Percentiles rank a stretch among this genome's conserved stretches.
Conservation (phyloP, 768 basidiomycete genomes). For the Obba rivulosa region DNA sequence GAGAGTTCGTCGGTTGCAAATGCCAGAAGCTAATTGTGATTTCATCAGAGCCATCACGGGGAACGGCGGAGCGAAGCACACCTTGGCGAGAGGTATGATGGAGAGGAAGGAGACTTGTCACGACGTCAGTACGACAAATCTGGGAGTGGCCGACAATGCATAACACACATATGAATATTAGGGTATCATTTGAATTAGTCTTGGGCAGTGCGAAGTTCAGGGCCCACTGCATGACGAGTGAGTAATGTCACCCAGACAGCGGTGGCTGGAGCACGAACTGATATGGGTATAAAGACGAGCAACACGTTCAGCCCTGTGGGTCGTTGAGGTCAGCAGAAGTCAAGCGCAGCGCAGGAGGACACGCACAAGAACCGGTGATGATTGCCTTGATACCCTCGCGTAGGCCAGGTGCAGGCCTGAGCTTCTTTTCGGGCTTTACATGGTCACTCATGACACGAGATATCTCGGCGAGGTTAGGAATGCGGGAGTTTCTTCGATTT, state of each 20-base stretch:
- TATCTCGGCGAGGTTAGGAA: not conserved
- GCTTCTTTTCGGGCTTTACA: constrained; percentile 11
- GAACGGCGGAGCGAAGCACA: constrained; percentile 16
- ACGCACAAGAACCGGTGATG: constrained; percentile 52
- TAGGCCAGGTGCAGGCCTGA: constrained; percentile 42
- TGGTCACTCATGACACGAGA: not conserved
- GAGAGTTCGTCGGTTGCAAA: constrained; percentile 87
- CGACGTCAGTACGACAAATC: not conserved
- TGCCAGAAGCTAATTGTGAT: constrained; percentile 50
- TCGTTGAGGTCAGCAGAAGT: not conserved
- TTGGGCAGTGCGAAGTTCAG: constrained; percentile 53
- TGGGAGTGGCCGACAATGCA: not conserved
- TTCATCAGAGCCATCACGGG: not conserved
- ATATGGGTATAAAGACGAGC: constrained; percentile 65
- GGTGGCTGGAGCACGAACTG: constrained; percentile 34
- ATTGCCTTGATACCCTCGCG: constrained; percentile 48
- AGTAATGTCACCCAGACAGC: not conserved
- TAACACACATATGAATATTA: constrained; percentile 69
- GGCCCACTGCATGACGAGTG: constrained; percentile 51
- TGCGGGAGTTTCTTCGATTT: not conserved
- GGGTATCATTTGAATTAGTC: constrained; percentile 40
- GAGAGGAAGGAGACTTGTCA: constrained; percentile 66
- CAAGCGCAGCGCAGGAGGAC: not conserved
- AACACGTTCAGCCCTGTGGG: constrained; percentile 63
- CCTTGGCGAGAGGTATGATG: constrained; percentile 83